phyloP scores from a whole-genome alignment of 2,329 filamentous ascomycete species.

The Fusarium dimerum region DNA sequence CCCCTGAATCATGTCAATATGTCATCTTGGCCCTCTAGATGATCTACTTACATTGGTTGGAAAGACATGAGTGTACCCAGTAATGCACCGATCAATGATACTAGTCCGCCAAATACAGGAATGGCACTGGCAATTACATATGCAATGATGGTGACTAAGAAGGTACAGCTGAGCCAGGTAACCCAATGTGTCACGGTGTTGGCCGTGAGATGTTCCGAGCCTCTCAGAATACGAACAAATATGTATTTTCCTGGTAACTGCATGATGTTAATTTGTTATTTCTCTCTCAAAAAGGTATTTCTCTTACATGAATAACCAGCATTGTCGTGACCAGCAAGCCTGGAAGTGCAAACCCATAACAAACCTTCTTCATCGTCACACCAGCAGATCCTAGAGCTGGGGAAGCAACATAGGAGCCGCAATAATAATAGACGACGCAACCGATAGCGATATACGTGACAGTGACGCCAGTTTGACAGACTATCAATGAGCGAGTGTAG shows the following conservation, averaged over 20 bases:
- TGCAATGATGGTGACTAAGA: constrained; percentile 17
- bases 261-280: background rate
- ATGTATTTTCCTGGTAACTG: background rate
- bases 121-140: constrained; percentile 20
- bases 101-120: constrained; percentile 19
- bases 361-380: constrained; percentile 39
- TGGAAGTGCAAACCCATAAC: constrained; percentile 36
- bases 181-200: constrained; percentile 29
- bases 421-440: constrained; percentile 44
- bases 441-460: constrained; percentile 32
- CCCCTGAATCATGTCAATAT: no score
- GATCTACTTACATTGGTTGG: constrained; percentile 13
- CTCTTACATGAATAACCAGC: constrained; percentile 23
- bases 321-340: constrained; percentile 21
- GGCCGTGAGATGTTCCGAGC: constrained; percentile 25
- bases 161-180: constrained; percentile 29
- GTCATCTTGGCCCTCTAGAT: no score
- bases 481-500: constrained; percentile 20
- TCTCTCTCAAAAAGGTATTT: background rate
- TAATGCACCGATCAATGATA: constrained; percentile 27
- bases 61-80: constrained; percentile 27
- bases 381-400: constrained; percentile 47
- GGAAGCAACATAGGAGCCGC: constrained; percentile 44
- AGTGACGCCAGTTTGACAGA: constrained; percentile 25
- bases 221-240: constrained; percentile 26